phyloP scores from a whole-genome alignment of 192 early-diverging fungal species.

The Piromyces sp. region DNA sequence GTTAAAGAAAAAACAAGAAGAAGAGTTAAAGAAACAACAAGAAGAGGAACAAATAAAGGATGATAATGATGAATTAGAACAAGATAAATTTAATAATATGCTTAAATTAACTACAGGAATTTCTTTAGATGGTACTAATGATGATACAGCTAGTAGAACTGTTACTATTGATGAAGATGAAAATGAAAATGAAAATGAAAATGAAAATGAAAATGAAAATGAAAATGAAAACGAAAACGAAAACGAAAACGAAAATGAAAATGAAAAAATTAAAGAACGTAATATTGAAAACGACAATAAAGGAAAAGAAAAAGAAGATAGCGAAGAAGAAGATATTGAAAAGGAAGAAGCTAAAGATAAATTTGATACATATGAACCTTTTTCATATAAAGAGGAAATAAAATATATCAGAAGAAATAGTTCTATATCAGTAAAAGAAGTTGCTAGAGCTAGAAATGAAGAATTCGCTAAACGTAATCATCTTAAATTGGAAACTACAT shows the following conservation, averaged over 20 bases:
- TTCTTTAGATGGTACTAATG: not conserved
- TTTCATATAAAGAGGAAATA: too few relatives aligned
- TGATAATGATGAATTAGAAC: not conserved
- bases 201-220: too few relatives aligned
- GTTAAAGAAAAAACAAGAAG: not conserved
- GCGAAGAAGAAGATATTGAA: not conserved
- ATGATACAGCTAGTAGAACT: not conserved
- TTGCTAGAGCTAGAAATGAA: not conserved
- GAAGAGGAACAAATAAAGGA: not conserved
- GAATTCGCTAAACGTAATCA: not conserved
- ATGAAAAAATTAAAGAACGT: not conserved
- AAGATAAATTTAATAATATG: too few relatives aligned
- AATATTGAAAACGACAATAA: too few relatives aligned
- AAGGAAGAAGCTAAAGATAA: not conserved
- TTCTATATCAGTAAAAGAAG: not conserved
- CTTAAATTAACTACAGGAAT: not conserved
- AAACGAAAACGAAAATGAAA: not conserved
- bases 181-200: too few relatives aligned
- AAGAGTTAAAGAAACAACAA: not conserved
- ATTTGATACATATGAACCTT: not conserved
- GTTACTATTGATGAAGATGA: not conserved
- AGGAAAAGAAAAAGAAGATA: not conserved
- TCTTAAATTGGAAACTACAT: not conserved
- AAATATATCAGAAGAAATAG: too few relatives aligned
- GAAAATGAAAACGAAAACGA: not conserved